Conservation (phyloP, 2,329 filamentous ascomycete genomes). For the Byssochlamys sp. region DNA sequence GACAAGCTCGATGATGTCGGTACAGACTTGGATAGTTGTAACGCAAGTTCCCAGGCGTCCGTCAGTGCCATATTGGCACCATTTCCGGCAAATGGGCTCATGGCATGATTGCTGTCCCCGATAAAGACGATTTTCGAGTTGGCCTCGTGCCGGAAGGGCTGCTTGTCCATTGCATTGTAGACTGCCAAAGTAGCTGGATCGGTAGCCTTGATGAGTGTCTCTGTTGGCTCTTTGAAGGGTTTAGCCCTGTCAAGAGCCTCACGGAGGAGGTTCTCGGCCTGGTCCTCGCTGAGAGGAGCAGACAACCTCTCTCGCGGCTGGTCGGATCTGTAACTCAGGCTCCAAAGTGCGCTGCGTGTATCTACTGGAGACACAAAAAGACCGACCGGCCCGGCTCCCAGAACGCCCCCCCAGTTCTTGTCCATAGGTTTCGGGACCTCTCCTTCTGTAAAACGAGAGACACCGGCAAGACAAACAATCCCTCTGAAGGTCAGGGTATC, state of each 20-base stretch:
- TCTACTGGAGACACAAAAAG: slow-evolving; percentile 41
- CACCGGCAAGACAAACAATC: slow-evolving; percentile 31
- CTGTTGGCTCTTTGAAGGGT: slow-evolving; percentile 32
- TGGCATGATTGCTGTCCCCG: slow-evolving; percentile 43
- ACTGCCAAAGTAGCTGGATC: slow-evolving; percentile 29
- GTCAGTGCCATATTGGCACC: slow-evolving; percentile 42
- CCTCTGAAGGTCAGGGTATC: slow-evolving; percentile 34
- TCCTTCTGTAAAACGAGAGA: slow-evolving; percentile 25
- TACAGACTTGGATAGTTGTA: slow-evolving; percentile 26
- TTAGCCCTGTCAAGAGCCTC: slow-evolving; percentile 21
- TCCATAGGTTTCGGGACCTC: slow-evolving; percentile 21
- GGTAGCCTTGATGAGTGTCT: slow-evolving; percentile 31
- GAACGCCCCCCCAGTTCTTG: slow-evolving; percentile 34
- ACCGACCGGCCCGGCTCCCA: slow-evolving; percentile 31
- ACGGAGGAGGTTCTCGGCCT: slow-evolving; percentile 6
- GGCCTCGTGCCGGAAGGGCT: slow-evolving; percentile 32
- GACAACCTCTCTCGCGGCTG: slow-evolving; percentile 5
- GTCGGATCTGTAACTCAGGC: slow-evolving; percentile 23
- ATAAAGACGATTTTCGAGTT: slow-evolving; percentile 34
- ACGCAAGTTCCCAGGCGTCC: slow-evolving; percentile 41
- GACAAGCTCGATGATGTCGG: neutral
- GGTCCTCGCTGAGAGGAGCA: slow-evolving; percentile 7
- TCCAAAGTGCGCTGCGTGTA: slow-evolving; percentile 34
- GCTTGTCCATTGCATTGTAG: slow-evolving; percentile 38
- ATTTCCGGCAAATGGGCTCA: slow-evolving; percentile 42